Evolutionary conservation across 1,139 yeast species (phyloP).

Genomic region (Kurtzmaniella natalensis): DNA sequence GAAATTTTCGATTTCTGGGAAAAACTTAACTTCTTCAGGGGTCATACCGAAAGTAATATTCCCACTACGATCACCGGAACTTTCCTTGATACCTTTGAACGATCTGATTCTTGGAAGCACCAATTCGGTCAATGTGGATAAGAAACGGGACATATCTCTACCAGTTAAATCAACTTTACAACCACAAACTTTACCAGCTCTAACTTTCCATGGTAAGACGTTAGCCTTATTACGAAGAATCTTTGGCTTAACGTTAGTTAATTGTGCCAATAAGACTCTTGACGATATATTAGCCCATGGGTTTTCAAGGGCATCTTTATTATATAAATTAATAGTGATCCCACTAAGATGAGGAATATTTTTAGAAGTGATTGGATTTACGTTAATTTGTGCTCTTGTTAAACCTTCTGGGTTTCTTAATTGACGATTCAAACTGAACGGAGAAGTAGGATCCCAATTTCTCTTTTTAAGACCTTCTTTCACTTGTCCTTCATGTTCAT

Average conservation of each 20-base stretch:
- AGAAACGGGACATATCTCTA: conserved; percentile 79
- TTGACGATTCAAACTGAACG: conserved; percentile 84
- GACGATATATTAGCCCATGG: conserved; percentile 76
- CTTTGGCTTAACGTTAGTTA: conserved; percentile 83
- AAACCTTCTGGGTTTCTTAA: conserved; percentile 62
- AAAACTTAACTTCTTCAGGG: conserved; percentile 70
- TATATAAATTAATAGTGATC: conserved; percentile 72
- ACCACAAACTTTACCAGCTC: conserved; percentile 90
- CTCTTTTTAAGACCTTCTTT: conserved; percentile 70
- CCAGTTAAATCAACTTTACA: conserved; percentile 80
- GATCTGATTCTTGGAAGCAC: conserved; percentile 93
- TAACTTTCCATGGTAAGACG: conserved; percentile 81
- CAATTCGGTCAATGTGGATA: conserved; percentile 81
- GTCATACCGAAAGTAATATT: conserved; percentile 81
- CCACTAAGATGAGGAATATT: conserved; percentile 71
- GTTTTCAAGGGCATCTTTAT: conserved; percentile 67
- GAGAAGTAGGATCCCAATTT: conserved; percentile 85
- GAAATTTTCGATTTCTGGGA: conserved; percentile 92
- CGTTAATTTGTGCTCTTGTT: conserved; percentile 65
- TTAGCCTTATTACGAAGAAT: conserved; percentile 72
- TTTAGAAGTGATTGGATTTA: conserved; percentile 57
- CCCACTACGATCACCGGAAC: conserved; percentile 82
- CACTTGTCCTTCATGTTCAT: conserved; percentile 55
- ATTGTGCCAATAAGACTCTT: conserved; percentile 79
- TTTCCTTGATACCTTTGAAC: conserved; percentile 70